Evolutionary conservation across 805 yeast genomes (phyloP).

Genomic region (Metschnikowia drakensbergensis): DNA sequence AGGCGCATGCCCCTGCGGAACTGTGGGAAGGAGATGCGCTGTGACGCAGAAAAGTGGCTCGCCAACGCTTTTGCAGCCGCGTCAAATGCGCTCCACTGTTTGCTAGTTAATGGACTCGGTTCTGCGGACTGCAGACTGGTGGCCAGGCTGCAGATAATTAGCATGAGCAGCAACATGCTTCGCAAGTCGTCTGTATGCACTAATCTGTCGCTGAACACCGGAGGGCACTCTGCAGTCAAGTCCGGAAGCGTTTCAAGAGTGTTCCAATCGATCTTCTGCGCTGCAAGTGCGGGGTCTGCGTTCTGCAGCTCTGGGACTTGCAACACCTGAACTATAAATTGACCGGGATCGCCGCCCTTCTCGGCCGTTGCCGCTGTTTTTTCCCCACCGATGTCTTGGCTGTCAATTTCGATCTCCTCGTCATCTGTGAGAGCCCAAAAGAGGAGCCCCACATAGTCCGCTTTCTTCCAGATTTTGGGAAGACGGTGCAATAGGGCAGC

Average conservation of each 20-base stretch:
- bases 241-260: slow-evolving; percentile 34
- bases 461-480: slow-evolving; percentile 30
- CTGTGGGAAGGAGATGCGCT: slow-evolving; percentile 1
- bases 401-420: slow-evolving; percentile 6
- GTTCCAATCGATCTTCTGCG: slow-evolving; percentile 25
- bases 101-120: not conserved
- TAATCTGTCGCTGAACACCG: not conserved
- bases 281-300: not conserved
- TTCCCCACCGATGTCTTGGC: not conserved
- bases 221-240: slow-evolving; percentile 10
- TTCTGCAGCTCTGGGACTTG: slow-evolving; percentile 1
- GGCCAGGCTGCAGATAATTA: not conserved
- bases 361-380: not conserved
- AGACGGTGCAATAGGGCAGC: slow-evolving; percentile 44
- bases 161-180: not conserved
- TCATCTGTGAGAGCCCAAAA: slow-evolving; percentile 41
- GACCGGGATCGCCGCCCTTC: not conserved
- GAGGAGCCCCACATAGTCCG: slow-evolving; percentile 42
- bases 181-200: slow-evolving; percentile 2
- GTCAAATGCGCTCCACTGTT: slow-evolving; percentile 43
- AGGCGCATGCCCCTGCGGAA: slow-evolving; percentile 7
- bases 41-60: slow-evolving; percentile 33
- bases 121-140: not conserved
- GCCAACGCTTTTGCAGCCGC: slow-evolving; percentile 43
- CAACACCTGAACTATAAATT: slow-evolving; percentile 20